Base-by-base conservation (phyloP, 2,329 filamentous ascomycete species). In the Fusarium sp. region DNA sequence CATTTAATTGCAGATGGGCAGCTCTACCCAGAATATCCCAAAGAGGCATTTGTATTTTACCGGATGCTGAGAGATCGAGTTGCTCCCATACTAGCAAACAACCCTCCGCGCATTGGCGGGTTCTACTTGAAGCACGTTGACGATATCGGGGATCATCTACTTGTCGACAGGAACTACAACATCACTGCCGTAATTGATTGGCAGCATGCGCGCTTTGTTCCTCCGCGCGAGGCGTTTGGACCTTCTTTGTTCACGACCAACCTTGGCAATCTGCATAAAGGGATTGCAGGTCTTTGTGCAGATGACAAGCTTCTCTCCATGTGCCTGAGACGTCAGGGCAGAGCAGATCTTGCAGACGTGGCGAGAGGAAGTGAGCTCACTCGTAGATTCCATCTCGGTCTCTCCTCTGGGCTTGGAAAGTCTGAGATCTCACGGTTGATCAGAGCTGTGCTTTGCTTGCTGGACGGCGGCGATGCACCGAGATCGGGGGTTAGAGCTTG, bases 151-250 rank as follows among this genome's bases (percentile, higher is more conserved):
- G 61, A 61, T 38, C 61, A 68, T 43, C 6, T 68, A 4, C 61
- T 65, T 17, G 27, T 68, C 15, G 66, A 68, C 35, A 27, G 45
- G 4, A 20, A 68, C 61, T 65, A 35, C 35, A 61, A 65, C 30
- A 54, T 65, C 54, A 65, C 66, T 60, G 66, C 32, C n/a, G 43
- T 68, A 9, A 68, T 68, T 52, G 61, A 68, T 12, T 68, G 66
- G 66, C 61, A 65, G 66, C 47, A 65, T 60, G 61, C 61, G 9
- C 66, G 66, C 8, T 60, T 68, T 54, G 66, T 68, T 6, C 66
- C 66, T 8, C n/a, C 61, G 5, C 33, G 66, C n/a, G 66, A 68
- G 40, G 61, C 66, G 2, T 68, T 68, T 20, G 60, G 54, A 1
- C 61, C 61, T 4, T 68, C 60, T 33, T 63, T 60, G 27, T 60